These are phyloP conservation scores for Eimeria necatrix DNA, from an alignment of 169 alveolate species.

Conservation along the genomic window DNA sequence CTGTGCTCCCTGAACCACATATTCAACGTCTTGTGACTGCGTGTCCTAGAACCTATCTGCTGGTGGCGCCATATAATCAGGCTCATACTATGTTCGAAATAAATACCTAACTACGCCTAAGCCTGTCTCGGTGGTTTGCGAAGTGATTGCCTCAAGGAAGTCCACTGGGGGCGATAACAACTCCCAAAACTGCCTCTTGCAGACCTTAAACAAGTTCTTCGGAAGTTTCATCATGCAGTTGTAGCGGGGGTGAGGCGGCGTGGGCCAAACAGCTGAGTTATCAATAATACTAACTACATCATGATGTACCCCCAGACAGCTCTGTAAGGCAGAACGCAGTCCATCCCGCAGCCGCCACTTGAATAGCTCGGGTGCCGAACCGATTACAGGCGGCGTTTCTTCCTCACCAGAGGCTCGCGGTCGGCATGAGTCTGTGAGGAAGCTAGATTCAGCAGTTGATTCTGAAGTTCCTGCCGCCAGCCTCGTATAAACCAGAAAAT, in stretches of 20 bases:
- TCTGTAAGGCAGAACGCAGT: constrained; percentile 52
- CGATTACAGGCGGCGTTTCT: too few relatives aligned
- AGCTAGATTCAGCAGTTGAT: neutral
- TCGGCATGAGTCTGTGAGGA: neutral
- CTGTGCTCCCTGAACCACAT: constrained; percentile 1
- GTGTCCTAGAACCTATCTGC: too few relatives aligned
- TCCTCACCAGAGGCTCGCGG: neutral
- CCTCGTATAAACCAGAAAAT: constrained; percentile 30
- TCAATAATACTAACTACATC: neutral
- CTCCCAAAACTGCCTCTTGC: neutral
- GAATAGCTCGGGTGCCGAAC: neutral
- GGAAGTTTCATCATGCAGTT: neutral
- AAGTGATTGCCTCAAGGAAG: too few relatives aligned
- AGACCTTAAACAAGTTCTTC: neutral
- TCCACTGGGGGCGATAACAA: too few relatives aligned
- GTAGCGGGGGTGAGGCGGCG: constrained; percentile 35
- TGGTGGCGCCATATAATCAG: too few relatives aligned
- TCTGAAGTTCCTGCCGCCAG: neutral
- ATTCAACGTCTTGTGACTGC: too few relatives aligned
- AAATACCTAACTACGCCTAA: too few relatives aligned
- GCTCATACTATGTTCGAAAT: too few relatives aligned
- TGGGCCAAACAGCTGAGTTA: constrained; percentile 5
- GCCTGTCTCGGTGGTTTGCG: too few relatives aligned
- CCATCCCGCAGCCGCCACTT: constrained; percentile 24
- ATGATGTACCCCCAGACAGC: constrained; percentile 52